Conservation (phyloP, 2,329 filamentous ascomycete species). For the Paecilomyces dactylethromorphus region DNA sequence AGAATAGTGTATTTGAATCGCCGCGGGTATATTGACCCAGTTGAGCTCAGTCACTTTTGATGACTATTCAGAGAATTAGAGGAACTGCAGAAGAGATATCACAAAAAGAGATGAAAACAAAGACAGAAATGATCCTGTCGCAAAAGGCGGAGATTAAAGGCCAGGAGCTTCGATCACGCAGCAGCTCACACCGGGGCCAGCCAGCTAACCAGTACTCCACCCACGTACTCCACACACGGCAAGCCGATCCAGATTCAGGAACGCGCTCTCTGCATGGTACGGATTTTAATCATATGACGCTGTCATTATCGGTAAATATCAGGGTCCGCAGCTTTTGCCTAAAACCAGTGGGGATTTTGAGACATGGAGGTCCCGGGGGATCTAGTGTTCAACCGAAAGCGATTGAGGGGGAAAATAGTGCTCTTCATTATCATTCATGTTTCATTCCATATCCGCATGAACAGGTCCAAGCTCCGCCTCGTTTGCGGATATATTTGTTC, state of each 20-base stretch:
- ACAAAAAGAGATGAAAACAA: background rate
- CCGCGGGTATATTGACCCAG: background rate
- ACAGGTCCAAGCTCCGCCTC: background rate
- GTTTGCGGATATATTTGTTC: background rate
- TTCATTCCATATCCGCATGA: background rate
- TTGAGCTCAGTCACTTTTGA: background rate
- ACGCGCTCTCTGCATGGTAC: background rate
- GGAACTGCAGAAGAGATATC: background rate
- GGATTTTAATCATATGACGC: background rate
- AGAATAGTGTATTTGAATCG: too few species aligned
- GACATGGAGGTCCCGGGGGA: background rate
- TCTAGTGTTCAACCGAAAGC: background rate
- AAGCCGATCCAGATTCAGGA: background rate
- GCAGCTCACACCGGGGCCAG: background rate
- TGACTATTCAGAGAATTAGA: background rate
- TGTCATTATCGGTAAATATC: background rate
- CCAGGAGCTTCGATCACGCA: background rate
- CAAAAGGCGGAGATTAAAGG: background rate
- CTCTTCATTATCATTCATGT: background rate
- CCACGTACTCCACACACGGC: background rate
- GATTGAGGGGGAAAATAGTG: background rate
- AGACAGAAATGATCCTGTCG: background rate
- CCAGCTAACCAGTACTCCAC: background rate
- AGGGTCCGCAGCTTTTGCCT: background rate
- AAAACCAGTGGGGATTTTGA: background rate